These are phyloP conservation scores for Colletotrichum spaethianum DNA, from an alignment of 2,329 filamentous ascomycete genomes.

Conservation along the genomic window DNA sequence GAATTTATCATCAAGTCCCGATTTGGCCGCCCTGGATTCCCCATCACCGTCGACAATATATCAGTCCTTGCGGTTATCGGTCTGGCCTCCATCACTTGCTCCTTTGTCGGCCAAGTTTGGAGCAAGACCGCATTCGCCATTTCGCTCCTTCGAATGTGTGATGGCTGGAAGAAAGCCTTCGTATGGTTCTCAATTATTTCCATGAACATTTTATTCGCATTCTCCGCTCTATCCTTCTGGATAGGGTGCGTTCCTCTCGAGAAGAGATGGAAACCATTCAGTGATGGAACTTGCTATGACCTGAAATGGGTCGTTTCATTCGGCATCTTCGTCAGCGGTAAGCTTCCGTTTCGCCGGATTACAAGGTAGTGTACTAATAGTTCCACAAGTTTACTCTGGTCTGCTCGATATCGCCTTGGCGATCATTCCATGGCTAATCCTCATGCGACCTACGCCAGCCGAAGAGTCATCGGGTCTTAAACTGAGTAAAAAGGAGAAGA, in stretches of 20 bases:
- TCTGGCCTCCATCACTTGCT: conserved; percentile 46
- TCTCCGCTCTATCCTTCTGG: conserved; percentile 44
- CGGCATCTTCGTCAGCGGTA: conserved; percentile 39
- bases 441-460: conserved; percentile 47
- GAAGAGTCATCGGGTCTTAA: conserved; percentile 34
- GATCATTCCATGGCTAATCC: conserved; percentile 53
- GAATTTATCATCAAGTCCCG: conserved; percentile 40
- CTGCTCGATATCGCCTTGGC: conserved; percentile 55
- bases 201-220: conserved; percentile 46
- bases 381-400: conserved; percentile 45
- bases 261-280: conserved; percentile 42
- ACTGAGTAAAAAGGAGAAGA: conserved; percentile 51
- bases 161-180: conserved; percentile 45
- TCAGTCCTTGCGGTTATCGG: conserved; percentile 35
- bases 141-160: conserved; percentile 50
- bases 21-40: conserved; percentile 31
- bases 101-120: conserved; percentile 51
- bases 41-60: conserved; percentile 19
- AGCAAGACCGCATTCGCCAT: conserved; percentile 57
- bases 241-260: conserved; percentile 43
- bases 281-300: conserved; percentile 34
- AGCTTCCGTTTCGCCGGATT: neutral
- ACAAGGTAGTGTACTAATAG: conserved; percentile 1
- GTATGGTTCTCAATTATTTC: conserved; percentile 52
- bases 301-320: conserved; percentile 35